Conservation (phyloP, 371 early-diverging fungal genomes). For the Paramicrosporidium saccamoebae region DNA sequence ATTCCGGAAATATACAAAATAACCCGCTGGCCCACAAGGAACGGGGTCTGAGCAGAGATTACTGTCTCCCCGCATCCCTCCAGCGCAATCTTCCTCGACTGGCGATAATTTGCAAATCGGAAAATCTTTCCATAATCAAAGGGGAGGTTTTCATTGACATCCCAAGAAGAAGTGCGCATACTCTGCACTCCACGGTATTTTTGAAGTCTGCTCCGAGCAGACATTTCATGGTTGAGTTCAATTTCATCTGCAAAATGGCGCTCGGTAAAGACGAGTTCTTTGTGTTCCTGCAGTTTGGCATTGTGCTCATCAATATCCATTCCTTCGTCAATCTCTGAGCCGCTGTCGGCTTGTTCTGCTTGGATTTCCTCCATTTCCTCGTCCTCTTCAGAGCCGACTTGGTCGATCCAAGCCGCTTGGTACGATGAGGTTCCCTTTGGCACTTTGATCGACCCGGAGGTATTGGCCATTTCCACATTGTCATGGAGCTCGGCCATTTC, state of each 20-base stretch:
- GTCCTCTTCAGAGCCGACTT: constrained; percentile 11
- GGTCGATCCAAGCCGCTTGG: constrained; percentile 87
- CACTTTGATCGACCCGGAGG: constrained; percentile 15
- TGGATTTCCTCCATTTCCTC: constrained; percentile 6
- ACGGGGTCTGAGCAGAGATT: too few relatives aligned
- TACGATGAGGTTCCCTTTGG: constrained; percentile 81
- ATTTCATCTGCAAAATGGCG: constrained; percentile 80
- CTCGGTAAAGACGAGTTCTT: constrained; percentile 25
- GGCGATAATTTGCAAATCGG: constrained; percentile 52
- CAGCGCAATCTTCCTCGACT: constrained; percentile 31
- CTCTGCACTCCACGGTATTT: constrained; percentile 74
- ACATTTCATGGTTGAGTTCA: constrained; percentile 48
- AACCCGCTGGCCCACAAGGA: too few relatives aligned
- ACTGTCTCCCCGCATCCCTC: constrained; percentile 6
- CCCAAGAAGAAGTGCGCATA: constrained; percentile 78
- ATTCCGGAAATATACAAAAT: too few relatives aligned
- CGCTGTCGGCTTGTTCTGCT: constrained; percentile 4
- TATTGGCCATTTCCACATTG: constrained; percentile 4
- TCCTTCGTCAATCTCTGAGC: constrained; percentile 37
- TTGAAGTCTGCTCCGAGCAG: constrained; percentile 51
- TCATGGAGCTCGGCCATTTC: constrained; percentile 5
- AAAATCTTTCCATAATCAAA: constrained; percentile 72
- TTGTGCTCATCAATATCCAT: constrained; percentile 16
- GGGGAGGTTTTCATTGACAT: constrained; percentile 84
- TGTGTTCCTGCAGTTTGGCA: constrained; percentile 24